Conservation (phyloP, 1,139 yeast species). For the Ashbya aceris region DNA sequence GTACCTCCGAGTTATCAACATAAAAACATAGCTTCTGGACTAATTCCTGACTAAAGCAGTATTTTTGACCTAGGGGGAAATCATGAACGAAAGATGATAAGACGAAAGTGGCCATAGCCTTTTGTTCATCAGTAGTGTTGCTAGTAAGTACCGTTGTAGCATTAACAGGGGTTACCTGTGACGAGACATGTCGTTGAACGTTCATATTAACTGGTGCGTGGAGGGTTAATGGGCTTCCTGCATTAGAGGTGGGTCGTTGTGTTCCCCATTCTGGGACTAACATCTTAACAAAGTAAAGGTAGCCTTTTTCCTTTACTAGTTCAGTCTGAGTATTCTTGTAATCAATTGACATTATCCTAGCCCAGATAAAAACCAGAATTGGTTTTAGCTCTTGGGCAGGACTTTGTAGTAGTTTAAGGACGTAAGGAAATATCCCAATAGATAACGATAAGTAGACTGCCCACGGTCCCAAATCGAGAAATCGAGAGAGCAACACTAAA, state of each 20-base stretch:
- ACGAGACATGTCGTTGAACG: conserved; percentile 12
- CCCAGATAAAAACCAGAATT: conserved; percentile 93
- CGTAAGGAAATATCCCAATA: conserved; percentile 94
- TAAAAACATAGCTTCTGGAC: conserved; percentile 59
- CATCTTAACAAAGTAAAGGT: conserved; percentile 75
- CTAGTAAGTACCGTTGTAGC: conserved; percentile 12
- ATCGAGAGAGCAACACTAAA: conserved; percentile 69
- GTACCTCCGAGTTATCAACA: conserved; percentile 67
- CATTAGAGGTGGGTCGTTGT: conserved; percentile 28
- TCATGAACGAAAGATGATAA: conserved; percentile 75
- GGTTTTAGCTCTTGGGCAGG: conserved; percentile 96
- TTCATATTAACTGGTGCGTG: conserved; percentile 21
- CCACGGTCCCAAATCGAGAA: conserved; percentile 93
- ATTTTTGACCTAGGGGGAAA: conserved; percentile 69
- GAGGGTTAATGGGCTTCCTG: conserved; percentile 28
- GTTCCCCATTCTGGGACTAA: conserved; percentile 41
- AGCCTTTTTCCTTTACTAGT: conserved; percentile 83
- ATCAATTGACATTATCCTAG: conserved; percentile 93
- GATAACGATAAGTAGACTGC: conserved; percentile 90
- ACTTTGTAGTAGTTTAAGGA: conserved; percentile 77
- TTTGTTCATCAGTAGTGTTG: conserved; percentile 61
- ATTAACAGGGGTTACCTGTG: conserved; percentile 12
- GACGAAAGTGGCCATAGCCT: conserved; percentile 93
- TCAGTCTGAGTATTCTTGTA: conserved; percentile 86
- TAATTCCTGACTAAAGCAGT: conserved; percentile 68